A percentile compares a stretch with the other conserved stretches of the same genome.
Evolutionary conservation across 768 basidiomycete genomes (phyloP).

Genomic region (Boletus barrowsii): DNA sequence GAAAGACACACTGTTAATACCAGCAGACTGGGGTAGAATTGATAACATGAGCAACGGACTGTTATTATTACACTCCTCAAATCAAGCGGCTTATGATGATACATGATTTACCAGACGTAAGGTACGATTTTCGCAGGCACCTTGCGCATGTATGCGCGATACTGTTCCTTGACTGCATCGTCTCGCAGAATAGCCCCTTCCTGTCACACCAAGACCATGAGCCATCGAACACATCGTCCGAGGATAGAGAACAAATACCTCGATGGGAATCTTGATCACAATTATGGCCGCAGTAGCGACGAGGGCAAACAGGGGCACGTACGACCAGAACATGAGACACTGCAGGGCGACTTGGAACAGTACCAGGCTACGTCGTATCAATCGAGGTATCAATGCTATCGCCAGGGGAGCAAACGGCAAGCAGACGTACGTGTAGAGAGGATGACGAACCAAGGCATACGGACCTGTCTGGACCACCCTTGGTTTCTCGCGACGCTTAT

Average conservation of each 20-base stretch:
- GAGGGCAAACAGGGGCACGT: not conserved
- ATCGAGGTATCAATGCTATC: too few relatives aligned
- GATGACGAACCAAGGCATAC: conserved; percentile 13
- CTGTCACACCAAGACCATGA: not conserved
- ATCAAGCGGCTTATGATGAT: too few relatives aligned
- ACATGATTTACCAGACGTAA: not conserved
- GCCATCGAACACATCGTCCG: too few relatives aligned
- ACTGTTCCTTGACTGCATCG: conserved; percentile 1
- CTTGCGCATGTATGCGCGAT: conserved; percentile 10
- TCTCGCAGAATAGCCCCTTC: conserved; percentile 8
- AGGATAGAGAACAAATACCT: conserved; percentile 1
- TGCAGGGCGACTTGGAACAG: not conserved
- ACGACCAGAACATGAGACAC: conserved; percentile 12
- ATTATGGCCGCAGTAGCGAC: not conserved
- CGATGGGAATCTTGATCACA: conserved; percentile 6
- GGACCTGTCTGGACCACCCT: conserved; percentile 14
- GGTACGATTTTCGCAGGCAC: conserved; percentile 14
- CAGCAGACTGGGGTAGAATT: not conserved
- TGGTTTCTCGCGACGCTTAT: conserved; percentile 9
- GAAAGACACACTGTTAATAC: not conserved
- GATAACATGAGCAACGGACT: too few relatives aligned
- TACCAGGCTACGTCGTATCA: not conserved
- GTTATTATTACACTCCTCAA: too few relatives aligned
- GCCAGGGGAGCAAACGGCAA: not conserved
- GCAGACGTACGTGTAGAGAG: conserved; percentile 1